Evolutionary conservation across 1,284 basidiomycete species (phyloP), one percentile per base, ranked within the genome.

Genomic region (Fomitopsis schrenkii): DNA sequence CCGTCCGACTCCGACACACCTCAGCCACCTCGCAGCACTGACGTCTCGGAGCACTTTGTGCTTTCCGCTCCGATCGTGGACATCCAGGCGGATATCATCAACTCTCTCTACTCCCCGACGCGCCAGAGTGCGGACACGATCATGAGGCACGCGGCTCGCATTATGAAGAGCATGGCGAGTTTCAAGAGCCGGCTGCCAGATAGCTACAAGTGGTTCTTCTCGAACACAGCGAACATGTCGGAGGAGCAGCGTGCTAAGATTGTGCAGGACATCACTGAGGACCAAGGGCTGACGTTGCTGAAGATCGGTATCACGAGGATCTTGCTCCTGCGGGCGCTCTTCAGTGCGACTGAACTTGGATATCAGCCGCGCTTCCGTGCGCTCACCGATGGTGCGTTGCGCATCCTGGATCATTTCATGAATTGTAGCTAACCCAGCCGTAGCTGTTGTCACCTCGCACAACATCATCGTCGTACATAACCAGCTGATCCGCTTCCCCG

Each of bases 51-150:
- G 64, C 89, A 93, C 69, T 92, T 91, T 70, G 78, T 86, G 55
- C 75, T 85, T 17, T 89, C 86, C 28, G 82, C 84, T 50, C 85
- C 87, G 15, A 79, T 92, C 57, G 86, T 87, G 22, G 88, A 91
- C 63, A 90, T 93, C 59, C 91, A 93, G 64, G 91, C 90, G 2
- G 91, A 93, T 65, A 91, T 93, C 62, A 89, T 93, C 75, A 91
- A 90, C 69, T 90, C 88, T 4, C 79, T 93, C 15, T 93, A 93
- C 71, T 81, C 85, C 4, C 90, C 91, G 0, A 84, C 84, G 15
- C 80, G 80, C 48, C 87, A 88, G 71, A 81, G 79, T 30, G 82
- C 80, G 0, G 88, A 91, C 64, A 77, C 82, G 6, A 83, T 91
- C 65, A 85, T 92, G 80, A 82, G 84, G 44, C 86, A 90, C 67